phyloP scores from a whole-genome alignment of 2,329 filamentous ascomycete genomes.

The Bipolaris oryzae region DNA sequence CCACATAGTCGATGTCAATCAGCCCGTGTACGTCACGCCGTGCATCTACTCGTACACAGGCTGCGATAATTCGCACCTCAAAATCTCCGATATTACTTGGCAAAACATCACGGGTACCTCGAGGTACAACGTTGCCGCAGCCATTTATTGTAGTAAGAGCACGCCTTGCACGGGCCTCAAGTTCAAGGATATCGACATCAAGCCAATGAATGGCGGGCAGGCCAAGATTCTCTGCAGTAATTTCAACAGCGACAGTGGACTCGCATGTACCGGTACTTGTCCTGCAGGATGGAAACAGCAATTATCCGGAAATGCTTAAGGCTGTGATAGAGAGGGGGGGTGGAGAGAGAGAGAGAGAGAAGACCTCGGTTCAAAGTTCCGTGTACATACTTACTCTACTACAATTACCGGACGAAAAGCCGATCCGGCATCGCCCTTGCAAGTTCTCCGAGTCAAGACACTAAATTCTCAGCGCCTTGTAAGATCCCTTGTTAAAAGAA shows the following conservation, averaged over 20 bases:
- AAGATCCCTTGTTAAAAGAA: too few relatives aligned
- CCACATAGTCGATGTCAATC: slow-evolving; percentile 49
- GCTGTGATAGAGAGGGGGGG: too few relatives aligned
- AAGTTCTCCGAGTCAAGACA: too few relatives aligned
- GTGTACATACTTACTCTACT: not conserved
- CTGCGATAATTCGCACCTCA: slow-evolving; percentile 29
- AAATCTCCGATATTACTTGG: slow-evolving; percentile 57
- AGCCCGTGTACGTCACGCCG: slow-evolving; percentile 57
- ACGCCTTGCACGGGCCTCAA: slow-evolving; percentile 54
- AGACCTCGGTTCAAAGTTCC: too few relatives aligned
- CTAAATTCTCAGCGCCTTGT: too few relatives aligned
- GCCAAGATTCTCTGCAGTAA: slow-evolving; percentile 34
- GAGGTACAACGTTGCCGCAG: slow-evolving; percentile 52
- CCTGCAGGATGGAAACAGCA: slow-evolving; percentile 34
- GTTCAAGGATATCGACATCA: slow-evolving; percentile 56
- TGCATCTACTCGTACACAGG: slow-evolving; percentile 52
- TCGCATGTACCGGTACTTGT: slow-evolving; percentile 35
- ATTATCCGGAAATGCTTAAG: slow-evolving; percentile 30
- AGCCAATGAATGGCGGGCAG: slow-evolving; percentile 34
- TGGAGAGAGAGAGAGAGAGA: too few relatives aligned
- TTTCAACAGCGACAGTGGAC: slow-evolving; percentile 35
- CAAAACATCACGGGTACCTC: slow-evolving; percentile 57
- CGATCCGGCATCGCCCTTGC: too few relatives aligned
- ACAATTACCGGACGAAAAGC: too few relatives aligned
- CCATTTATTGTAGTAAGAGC: slow-evolving; percentile 48